Conservation (phyloP, 2,329 filamentous ascomycete species). For the Diplodia intermedia region DNA sequence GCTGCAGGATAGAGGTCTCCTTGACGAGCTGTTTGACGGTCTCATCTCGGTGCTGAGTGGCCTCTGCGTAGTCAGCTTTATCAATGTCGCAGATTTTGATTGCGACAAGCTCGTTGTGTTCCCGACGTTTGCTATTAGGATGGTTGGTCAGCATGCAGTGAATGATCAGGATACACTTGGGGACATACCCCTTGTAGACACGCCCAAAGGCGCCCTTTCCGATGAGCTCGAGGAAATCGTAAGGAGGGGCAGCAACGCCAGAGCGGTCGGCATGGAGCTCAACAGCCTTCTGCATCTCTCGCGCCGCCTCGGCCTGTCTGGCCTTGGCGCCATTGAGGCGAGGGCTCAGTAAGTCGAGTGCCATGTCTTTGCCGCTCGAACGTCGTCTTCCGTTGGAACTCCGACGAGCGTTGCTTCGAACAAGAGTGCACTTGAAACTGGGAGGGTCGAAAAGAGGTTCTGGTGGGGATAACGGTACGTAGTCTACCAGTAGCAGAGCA, state of each 20-base stretch:
- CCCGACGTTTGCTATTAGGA: constrained; percentile 46
- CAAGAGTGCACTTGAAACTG: constrained; percentile 10
- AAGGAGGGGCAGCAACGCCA: constrained; percentile 68
- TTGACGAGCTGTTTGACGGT: constrained; percentile 53
- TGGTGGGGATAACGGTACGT: constrained; percentile 3
- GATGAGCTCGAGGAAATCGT: constrained; percentile 74
- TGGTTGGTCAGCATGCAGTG: constrained; percentile 35
- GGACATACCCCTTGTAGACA: constrained; percentile 69
- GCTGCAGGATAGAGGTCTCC: constrained; percentile 71
- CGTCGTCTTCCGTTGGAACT: constrained; percentile 15
- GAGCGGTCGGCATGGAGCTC: constrained; percentile 66
- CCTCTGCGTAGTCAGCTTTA: constrained; percentile 66
- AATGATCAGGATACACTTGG: constrained; percentile 32
- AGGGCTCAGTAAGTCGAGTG: constrained; percentile 19
- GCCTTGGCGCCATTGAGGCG: constrained; percentile 54
- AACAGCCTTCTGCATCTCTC: constrained; percentile 71
- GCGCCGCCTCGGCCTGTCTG: constrained; percentile 72
- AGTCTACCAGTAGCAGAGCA: constrained; percentile 10
- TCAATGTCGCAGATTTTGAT: constrained; percentile 88
- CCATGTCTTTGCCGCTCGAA: constrained; percentile 26
- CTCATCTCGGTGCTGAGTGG: constrained; percentile 34
- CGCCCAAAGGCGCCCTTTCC: constrained; percentile 77
- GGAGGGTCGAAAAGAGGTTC: constrained; percentile 7
- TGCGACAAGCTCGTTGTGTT: constrained; percentile 64
- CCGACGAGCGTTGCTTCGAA: constrained; percentile 26